A percentile compares a stretch with the other conserved stretches of the same genome.
Evolutionary conservation across 495 filamentous ascomycete species (phyloP).

Genomic region (Neurospora terricola): DNA sequence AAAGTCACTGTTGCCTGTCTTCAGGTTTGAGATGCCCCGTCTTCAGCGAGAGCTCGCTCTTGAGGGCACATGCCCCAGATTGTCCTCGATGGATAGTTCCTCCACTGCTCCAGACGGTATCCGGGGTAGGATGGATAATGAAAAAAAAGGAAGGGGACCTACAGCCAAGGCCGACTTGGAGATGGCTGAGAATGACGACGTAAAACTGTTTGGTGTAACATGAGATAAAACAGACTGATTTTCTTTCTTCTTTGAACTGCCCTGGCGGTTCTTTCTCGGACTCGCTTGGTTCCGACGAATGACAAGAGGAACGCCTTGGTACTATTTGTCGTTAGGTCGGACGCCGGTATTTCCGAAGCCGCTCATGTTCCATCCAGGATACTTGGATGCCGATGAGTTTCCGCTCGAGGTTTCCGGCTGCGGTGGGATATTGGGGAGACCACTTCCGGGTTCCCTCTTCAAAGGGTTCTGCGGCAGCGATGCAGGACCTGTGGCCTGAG

Average conservation of each 20-base stretch:
- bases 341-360: constrained; percentile 27
- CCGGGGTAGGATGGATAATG: background rate
- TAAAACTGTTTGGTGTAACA: background rate
- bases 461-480: constrained; percentile 11
- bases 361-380: constrained; percentile 25
- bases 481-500: background rate
- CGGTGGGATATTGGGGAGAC: constrained; percentile 24
- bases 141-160: background rate
- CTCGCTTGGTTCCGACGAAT: background rate
- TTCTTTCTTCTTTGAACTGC: background rate
- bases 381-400: constrained; percentile 6
- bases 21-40: background rate
- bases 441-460: constrained; percentile 13
- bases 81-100: background rate
- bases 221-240: background rate
- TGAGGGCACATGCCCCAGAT: background rate
- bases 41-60: background rate
- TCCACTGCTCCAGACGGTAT: background rate
- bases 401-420: constrained; percentile 5
- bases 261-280: background rate
- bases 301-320: background rate
- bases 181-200: background rate
- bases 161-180: background rate
- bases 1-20: background rate
- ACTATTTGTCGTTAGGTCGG: constrained; percentile 15